Conservation (phyloP, 768 basidiomycete species). For the Kwoniella bestiolae region DNA sequence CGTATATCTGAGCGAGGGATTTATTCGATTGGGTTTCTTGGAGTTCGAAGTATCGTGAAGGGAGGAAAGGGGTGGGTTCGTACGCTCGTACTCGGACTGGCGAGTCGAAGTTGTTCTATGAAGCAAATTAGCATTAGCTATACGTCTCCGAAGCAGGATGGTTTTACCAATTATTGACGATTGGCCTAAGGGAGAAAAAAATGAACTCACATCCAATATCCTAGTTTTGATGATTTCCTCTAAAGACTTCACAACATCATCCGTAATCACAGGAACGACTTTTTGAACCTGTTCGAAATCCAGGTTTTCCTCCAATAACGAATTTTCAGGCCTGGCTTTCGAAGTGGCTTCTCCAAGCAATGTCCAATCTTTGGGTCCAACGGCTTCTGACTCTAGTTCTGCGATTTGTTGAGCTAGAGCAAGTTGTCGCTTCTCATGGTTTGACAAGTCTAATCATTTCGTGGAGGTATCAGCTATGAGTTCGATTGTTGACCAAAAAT, state of each 20-base stretch:
- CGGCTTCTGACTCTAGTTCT: constrained; percentile 80
- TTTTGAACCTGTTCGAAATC: constrained; percentile 92
- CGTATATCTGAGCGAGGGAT: constrained; percentile 94
- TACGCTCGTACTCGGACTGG: constrained; percentile 78
- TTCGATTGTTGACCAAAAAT: too few species aligned
- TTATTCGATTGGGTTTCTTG: constrained; percentile 85
- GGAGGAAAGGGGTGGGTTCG: constrained; percentile 86
- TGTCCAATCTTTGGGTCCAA: constrained; percentile 88
- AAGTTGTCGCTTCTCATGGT: constrained; percentile 77
- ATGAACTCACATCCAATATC: constrained; percentile 72
- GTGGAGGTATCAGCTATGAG: constrained; percentile 28
- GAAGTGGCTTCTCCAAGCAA: constrained; percentile 88
- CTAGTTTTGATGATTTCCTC: constrained; percentile 90
- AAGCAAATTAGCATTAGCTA: too few species aligned
- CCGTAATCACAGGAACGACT: constrained; percentile 84
- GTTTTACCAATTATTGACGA: too few species aligned
- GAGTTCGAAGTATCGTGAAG: constrained; percentile 84
- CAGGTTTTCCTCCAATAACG: constrained; percentile 87
- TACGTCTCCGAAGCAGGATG: too few species aligned
- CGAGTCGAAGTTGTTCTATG: constrained; percentile 76
- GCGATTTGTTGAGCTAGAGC: constrained; percentile 77
- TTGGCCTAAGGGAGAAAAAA: neutral
- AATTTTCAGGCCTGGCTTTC: constrained; percentile 82
- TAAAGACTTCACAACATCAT: constrained; percentile 76
- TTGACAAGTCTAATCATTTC: constrained; percentile 65